These are phyloP conservation scores for Apiotrichum sp. DNA, from an alignment of 1,284 basidiomycete genomes.

Conservation along the genomic window DNA sequence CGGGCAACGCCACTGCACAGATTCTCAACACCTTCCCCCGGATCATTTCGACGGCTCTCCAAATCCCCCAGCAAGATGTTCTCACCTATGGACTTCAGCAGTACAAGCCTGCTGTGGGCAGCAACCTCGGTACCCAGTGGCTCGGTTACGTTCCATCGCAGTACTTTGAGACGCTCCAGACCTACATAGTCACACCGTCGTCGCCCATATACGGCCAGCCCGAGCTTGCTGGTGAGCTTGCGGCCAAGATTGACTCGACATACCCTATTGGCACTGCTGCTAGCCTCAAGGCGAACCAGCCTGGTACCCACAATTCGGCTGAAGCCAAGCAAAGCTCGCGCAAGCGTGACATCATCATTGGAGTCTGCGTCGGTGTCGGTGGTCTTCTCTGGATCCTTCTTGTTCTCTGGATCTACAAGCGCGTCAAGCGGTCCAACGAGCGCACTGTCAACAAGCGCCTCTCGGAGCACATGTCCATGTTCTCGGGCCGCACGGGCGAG, in stretches of 20 bases:
- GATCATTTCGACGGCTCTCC: constrained; percentile 37
- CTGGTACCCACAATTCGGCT: background rate
- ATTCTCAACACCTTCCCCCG: constrained; percentile 45
- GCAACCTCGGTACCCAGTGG: constrained; percentile 44
- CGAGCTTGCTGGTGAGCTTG: constrained; percentile 44
- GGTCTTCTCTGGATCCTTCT: constrained; percentile 44
- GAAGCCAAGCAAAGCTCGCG: constrained; percentile 12
- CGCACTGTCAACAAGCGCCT: constrained; percentile 43
- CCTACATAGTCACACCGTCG: constrained; percentile 22
- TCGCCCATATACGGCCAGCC: constrained; percentile 45
- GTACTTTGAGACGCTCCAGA: constrained; percentile 42
- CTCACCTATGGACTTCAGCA: constrained; percentile 45
- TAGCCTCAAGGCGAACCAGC: background rate
- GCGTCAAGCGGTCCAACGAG: constrained; percentile 44
- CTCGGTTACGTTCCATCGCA: constrained; percentile 45
- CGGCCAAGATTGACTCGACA: constrained; percentile 44
- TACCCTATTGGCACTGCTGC: constrained; percentile 25
- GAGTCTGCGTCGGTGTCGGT: constrained; percentile 46
- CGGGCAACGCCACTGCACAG: constrained; percentile 44
- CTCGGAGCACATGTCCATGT: constrained; percentile 48
- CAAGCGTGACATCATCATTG: constrained; percentile 46
- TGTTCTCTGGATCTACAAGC: constrained; percentile 46
- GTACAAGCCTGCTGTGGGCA: constrained; percentile 43
- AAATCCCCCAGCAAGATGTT: constrained; percentile 29
- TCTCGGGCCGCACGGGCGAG: constrained; percentile 24